A percentile compares a stretch with the other conserved stretches of the same genome.
These are phyloP conservation scores for Blastobotrys apis DNA, from an alignment of 1,139 yeast genomes.

Conservation along the genomic window DNA sequence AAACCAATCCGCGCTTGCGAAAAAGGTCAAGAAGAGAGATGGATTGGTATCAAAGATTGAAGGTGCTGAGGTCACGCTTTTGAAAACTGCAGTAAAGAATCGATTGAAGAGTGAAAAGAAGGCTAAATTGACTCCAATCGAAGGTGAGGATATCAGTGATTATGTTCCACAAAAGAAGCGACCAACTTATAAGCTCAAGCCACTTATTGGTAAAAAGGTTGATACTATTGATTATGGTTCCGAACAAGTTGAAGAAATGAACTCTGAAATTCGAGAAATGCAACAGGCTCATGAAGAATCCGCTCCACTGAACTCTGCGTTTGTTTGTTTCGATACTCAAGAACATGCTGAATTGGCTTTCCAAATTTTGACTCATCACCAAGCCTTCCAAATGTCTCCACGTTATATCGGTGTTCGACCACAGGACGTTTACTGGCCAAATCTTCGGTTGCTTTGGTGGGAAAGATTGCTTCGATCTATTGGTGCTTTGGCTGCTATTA, in stretches of 20 bases:
- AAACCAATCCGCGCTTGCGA: slow-evolving; percentile 54
- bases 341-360: slow-evolving; percentile 86
- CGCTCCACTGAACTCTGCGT: slow-evolving; percentile 56
- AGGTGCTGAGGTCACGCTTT: slow-evolving; percentile 57
- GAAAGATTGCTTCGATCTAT: slow-evolving; percentile 61
- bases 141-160: slow-evolving; percentile 51
- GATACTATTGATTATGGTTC: slow-evolving; percentile 73
- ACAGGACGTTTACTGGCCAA: slow-evolving; percentile 79
- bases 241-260: slow-evolving; percentile 62
- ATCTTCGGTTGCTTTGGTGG: slow-evolving; percentile 81
- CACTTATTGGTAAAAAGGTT: slow-evolving; percentile 76
- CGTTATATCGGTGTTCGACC: slow-evolving; percentile 70
- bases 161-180: slow-evolving; percentile 74
- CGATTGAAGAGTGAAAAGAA: slow-evolving; percentile 59
- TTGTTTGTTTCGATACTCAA: slow-evolving; percentile 81
- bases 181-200: slow-evolving; percentile 63
- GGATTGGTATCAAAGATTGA: slow-evolving; percentile 62
- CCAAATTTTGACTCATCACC: slow-evolving; percentile 66
- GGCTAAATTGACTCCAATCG: slow-evolving; percentile 32
- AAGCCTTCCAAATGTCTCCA: slow-evolving; percentile 59
- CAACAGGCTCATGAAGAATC: slow-evolving; percentile 49
- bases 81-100: slow-evolving; percentile 57
- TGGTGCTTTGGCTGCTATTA: slow-evolving; percentile 56
- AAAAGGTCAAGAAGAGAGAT: slow-evolving; percentile 58
- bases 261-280: slow-evolving; percentile 55